A percentile compares a stretch with the other conserved stretches of the same genome.
phyloP scores from a whole-genome alignment of 1,139 yeast species.

The Debaryomycetaceae sp. region DNA sequence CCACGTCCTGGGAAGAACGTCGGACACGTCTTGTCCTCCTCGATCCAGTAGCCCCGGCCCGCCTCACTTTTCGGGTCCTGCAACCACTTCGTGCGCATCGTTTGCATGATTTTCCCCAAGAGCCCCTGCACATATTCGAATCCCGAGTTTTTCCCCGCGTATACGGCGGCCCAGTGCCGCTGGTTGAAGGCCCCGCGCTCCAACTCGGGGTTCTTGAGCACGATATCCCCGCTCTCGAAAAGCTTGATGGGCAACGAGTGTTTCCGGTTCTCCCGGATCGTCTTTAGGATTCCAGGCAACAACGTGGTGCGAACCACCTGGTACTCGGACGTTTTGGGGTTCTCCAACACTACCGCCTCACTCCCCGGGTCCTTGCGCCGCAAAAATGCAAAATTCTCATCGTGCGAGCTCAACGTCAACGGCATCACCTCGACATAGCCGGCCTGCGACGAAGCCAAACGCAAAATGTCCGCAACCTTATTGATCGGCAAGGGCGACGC shows the following conservation, averaged over 20 bases:
- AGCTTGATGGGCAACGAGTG: constrained; percentile 92
- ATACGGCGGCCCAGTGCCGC: constrained; percentile 90
- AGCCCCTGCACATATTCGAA: constrained; percentile 93
- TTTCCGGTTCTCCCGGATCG: constrained; percentile 91
- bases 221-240: constrained; percentile 93
- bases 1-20: constrained; percentile 98
- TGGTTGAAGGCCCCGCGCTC: constrained; percentile 91
- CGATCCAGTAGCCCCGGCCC: constrained; percentile 79
- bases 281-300: constrained; percentile 89
- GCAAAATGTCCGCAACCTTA: constrained; percentile 81
- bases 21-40: constrained; percentile 52
- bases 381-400: constrained; percentile 86
- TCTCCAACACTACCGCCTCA: constrained; percentile 79
- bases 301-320: constrained; percentile 95
- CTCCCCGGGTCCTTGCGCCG: constrained; percentile 65
- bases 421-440: constrained; percentile 97
- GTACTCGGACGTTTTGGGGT: constrained; percentile 94
- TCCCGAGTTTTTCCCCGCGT: constrained; percentile 91
- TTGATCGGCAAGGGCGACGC: constrained; percentile 87
- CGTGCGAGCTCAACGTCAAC: constrained; percentile 88
- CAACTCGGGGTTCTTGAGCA: constrained; percentile 62
- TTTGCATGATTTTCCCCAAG: constrained; percentile 91
- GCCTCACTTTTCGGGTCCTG: constrained; percentile 40
- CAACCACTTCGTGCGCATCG: constrained; percentile 82
- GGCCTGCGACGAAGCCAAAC: constrained; percentile 86